Evolutionary conservation across 208 protist species (phyloP).

Genomic region (Phytomonas francai): DNA sequence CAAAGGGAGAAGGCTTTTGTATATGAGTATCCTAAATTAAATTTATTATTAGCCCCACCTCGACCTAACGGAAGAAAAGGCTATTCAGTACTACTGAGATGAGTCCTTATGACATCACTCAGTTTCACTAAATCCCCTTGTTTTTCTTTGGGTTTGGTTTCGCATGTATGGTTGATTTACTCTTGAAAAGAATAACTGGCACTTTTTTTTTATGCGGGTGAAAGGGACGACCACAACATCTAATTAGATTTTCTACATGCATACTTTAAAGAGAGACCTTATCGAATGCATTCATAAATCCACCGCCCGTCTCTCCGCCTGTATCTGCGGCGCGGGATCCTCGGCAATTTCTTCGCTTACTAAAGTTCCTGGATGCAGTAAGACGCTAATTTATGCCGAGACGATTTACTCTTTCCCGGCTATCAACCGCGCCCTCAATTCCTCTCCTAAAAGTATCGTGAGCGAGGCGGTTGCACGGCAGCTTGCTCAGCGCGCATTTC

Average conservation of each 20-base stretch:
- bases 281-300: constrained; percentile 41
- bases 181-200: not conserved
- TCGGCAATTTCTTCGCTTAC: constrained; percentile 32
- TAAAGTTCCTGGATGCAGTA: constrained; percentile 42
- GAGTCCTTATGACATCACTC: not conserved
- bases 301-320: constrained; percentile 25
- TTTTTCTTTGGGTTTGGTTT: not conserved
- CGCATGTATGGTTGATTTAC: not conserved
- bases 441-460: constrained; percentile 28
- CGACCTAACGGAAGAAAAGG: not conserved
- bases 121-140: not conserved
- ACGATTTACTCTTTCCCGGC: constrained; percentile 31
- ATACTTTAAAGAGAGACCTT: constrained; percentile 13
- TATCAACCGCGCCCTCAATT: constrained; percentile 27
- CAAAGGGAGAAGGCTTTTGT: not conserved
- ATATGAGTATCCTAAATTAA: not conserved
- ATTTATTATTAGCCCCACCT: not conserved
- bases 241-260: not conserved
- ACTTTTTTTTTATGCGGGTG: not conserved
- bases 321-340: constrained; percentile 41
- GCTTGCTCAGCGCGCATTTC: constrained; percentile 57
- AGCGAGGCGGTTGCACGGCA: constrained; percentile 23
- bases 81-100: not conserved
- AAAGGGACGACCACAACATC: not conserved
- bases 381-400: constrained; percentile 35